Conservation (phyloP, 495 filamentous ascomycete species). For the Penicillium salamii region DNA sequence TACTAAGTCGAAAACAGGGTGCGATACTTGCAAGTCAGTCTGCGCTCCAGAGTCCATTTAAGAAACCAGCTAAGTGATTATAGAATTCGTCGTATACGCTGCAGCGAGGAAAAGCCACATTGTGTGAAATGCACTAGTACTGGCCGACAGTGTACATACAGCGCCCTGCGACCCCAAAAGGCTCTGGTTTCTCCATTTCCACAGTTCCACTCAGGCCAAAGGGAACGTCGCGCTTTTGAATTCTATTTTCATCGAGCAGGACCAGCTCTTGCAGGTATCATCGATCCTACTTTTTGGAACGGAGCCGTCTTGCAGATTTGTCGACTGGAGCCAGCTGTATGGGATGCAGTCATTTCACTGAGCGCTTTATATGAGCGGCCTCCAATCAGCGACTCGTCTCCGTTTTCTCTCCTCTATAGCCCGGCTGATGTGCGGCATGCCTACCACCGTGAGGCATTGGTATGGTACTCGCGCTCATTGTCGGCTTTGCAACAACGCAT, state of each 20-base stretch:
- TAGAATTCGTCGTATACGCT: constrained; percentile 15
- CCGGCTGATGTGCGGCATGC: constrained; percentile 11
- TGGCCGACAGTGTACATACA: constrained; percentile 14
- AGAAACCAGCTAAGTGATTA: neutral
- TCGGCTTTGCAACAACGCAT: constrained; percentile 28
- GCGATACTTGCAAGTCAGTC: constrained; percentile 24
- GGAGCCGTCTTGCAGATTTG: constrained; percentile 19
- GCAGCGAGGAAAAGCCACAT: constrained; percentile 18
- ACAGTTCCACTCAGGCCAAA: constrained; percentile 4
- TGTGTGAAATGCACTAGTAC: constrained; percentile 18
- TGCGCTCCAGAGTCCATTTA: neutral
- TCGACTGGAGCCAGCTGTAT: constrained; percentile 19
- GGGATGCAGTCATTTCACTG: constrained; percentile 25
- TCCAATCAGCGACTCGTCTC: constrained; percentile 14
- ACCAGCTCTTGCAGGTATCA: constrained; percentile 12
- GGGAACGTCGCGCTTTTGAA: constrained; percentile 22
- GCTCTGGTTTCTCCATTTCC: neutral
- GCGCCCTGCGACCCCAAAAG: neutral
- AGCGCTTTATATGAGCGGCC: constrained; percentile 20
- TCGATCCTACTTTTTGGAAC: constrained; percentile 19
- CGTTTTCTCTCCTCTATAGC: constrained; percentile 14
- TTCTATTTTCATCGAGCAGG: constrained; percentile 20
- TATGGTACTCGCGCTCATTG: constrained; percentile 49
- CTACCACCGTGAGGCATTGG: constrained; percentile 18
- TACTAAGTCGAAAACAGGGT: constrained; percentile 21